A percentile compares a stretch with the other conserved stretches of the same genome.
Evolutionary conservation across 192 early-diverging fungal genomes (phyloP).

Genomic region (Mortierella hygrophila): DNA sequence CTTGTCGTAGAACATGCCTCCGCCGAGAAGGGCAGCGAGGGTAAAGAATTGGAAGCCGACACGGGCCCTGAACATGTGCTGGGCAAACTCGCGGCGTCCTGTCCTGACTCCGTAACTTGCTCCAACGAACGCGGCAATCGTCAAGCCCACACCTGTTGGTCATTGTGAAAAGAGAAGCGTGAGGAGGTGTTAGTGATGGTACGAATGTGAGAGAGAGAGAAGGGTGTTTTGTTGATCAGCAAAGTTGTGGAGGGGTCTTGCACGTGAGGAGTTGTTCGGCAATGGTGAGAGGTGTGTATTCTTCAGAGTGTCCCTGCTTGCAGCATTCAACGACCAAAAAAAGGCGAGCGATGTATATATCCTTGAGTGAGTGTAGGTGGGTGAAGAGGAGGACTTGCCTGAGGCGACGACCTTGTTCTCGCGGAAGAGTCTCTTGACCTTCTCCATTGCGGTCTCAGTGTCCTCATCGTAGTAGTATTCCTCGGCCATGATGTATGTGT

Average conservation of each 20-base stretch:
- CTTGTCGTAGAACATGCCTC: slow-evolving; percentile 50
- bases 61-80: slow-evolving; percentile 57
- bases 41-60: slow-evolving; percentile 56
- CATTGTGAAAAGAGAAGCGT: neutral
- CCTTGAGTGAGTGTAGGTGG: neutral
- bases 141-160: slow-evolving; percentile 45
- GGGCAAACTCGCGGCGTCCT: slow-evolving; percentile 54
- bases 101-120: slow-evolving; percentile 55
- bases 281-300: neutral
- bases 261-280: neutral
- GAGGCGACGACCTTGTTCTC: slow-evolving; percentile 52
- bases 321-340: neutral
- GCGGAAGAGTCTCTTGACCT: slow-evolving; percentile 46
- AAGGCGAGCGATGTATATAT: neutral
- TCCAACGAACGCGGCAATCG: slow-evolving; percentile 52
- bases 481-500: slow-evolving; percentile 28
- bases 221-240: neutral
- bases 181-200: neutral
- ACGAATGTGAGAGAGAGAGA: neutral
- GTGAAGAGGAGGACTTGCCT: slow-evolving; percentile 17
- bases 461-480: slow-evolving; percentile 50
- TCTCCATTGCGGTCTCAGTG: slow-evolving; percentile 47
- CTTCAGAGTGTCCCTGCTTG: neutral
- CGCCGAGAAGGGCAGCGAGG: slow-evolving; percentile 41
- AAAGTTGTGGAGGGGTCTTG: neutral